Evolutionary conservation across 495 filamentous ascomycete species (phyloP).

Genomic region (Penicillium ochrochloron): DNA sequence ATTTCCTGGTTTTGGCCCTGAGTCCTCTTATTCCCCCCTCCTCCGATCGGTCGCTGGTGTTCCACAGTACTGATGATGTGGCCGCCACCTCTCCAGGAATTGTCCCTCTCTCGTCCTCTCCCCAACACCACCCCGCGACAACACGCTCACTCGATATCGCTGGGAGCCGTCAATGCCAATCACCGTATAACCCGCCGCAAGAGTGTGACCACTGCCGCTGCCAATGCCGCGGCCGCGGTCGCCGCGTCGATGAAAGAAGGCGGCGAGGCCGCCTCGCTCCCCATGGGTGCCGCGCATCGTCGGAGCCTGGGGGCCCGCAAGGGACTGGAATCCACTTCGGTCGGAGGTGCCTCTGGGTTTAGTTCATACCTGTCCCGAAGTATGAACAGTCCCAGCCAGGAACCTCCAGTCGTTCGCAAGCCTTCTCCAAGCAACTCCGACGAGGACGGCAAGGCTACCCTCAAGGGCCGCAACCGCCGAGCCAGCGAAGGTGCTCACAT

Average conservation of each 20-base stretch:
- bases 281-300: slow-evolving; percentile 45
- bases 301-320: slow-evolving; percentile 52
- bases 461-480: slow-evolving; percentile 74
- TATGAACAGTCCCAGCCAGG: slow-evolving; percentile 59
- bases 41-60: slow-evolving; percentile 1
- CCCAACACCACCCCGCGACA: slow-evolving; percentile 63
- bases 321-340: slow-evolving; percentile 51
- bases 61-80: slow-evolving; percentile 25
- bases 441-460: slow-evolving; percentile 55
- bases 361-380: slow-evolving; percentile 50
- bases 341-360: slow-evolving; percentile 42
- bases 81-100: slow-evolving; percentile 39
- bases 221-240: slow-evolving; percentile 76
- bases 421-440: slow-evolving; percentile 51
- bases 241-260: slow-evolving; percentile 73
- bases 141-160: slow-evolving; percentile 81
- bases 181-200: slow-evolving; percentile 92
- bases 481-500: slow-evolving; percentile 86
- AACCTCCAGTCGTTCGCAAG: slow-evolving; percentile 56
- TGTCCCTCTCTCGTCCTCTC: slow-evolving; percentile 51
- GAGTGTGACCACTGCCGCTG: slow-evolving; percentile 79
- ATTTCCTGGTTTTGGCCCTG: not conserved
- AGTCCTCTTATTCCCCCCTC: not conserved
- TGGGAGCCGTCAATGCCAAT: slow-evolving; percentile 76
- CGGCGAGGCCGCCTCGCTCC: slow-evolving; percentile 47